Base-by-base conservation (phyloP, 441 rosid species). In the Syzygium malaccense region DNA sequence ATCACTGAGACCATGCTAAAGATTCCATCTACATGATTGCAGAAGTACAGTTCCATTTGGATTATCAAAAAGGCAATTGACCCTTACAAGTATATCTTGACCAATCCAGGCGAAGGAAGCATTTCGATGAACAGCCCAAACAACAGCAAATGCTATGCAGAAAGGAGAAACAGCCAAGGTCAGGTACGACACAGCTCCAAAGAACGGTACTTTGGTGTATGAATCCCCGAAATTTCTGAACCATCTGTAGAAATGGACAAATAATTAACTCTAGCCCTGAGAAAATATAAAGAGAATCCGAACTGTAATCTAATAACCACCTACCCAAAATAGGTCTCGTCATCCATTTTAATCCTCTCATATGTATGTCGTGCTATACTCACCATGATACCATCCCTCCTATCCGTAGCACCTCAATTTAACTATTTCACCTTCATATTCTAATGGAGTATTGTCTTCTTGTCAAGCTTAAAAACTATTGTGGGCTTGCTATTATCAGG, bases 11-110 rank as follows among this genome's bases (percentile, higher is more conserved):
- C 83, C 41, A 41, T 41, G 83, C 83, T 58, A 75, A 41, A 48
- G 83, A 75, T 26, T 41, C 41, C 51, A 41, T 75, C 9, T 7
- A 75, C 28, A 41, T 6, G n/a, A 14, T 48, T 75, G 83, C 83
- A 75, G 53, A 71, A 75, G 51, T 23, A 23, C 51, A 37, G 83
- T 11, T 71, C 83, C 51, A 37, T 37, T 68, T 37, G 51, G 83
- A 71, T 20, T 71, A 28, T 71, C 25, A 58, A 37, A 58, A 30
- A 11, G 64, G 66, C 58, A 85, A n/a, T 86, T 88, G 86, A 75
- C 41, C 91, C 98, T 95, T 94, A 98, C 99, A 86, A 98, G 98
- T 91, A 96, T 93, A 92, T 98, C 98, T 95, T 98, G 99, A 87
- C 99, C 99, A 53, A 98, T 98, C 99, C 99, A 97, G 88, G 98